These are phyloP conservation scores for Chaetoceros muelleri DNA, from an alignment of 108 stramenopile genomes.

Conservation along the genomic window DNA sequence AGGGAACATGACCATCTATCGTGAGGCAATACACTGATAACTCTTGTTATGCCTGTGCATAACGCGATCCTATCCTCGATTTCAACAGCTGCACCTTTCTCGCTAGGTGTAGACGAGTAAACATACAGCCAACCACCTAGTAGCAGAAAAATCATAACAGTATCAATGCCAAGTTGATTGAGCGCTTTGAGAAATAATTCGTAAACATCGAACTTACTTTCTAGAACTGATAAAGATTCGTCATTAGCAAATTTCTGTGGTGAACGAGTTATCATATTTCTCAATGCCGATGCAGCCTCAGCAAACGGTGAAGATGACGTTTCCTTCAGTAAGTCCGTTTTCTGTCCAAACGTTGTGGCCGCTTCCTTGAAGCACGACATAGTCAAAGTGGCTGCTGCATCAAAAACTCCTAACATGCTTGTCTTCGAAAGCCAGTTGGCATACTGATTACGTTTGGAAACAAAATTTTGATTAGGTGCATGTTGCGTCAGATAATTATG, in stretches of 20 bases:
- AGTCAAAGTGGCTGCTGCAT: conserved; percentile 37
- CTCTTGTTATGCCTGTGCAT: neutral
- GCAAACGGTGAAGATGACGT: conserved; percentile 23
- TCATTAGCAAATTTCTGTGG: conserved; percentile 32
- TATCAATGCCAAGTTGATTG: too few relatives aligned
- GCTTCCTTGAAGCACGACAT: conserved; percentile 34
- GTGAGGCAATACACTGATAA: neutral
- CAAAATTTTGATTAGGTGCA: too few relatives aligned
- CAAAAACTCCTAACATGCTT: conserved; percentile 15
- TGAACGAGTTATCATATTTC: conserved; percentile 22
- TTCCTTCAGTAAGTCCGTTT: conserved; percentile 13
- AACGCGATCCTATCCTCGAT: neutral
- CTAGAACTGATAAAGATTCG: conserved; percentile 34
- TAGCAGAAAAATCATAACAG: too few relatives aligned
- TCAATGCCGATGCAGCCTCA: conserved; percentile 36
- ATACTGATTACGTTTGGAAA: conserved; percentile 31
- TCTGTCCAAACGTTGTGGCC: conserved; percentile 12
- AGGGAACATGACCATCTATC: neutral
- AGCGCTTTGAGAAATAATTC: too few relatives aligned
- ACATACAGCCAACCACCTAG: too few relatives aligned
- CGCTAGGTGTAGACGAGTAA: too few relatives aligned
- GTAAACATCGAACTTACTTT: conserved; percentile 49
- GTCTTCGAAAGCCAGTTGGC: conserved; percentile 19
- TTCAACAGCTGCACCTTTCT: too few relatives aligned
- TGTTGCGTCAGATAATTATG: too few relatives aligned